Base-by-base conservation (phyloP, 257 asterid genomes). In the Solanum habrochaites region DNA sequence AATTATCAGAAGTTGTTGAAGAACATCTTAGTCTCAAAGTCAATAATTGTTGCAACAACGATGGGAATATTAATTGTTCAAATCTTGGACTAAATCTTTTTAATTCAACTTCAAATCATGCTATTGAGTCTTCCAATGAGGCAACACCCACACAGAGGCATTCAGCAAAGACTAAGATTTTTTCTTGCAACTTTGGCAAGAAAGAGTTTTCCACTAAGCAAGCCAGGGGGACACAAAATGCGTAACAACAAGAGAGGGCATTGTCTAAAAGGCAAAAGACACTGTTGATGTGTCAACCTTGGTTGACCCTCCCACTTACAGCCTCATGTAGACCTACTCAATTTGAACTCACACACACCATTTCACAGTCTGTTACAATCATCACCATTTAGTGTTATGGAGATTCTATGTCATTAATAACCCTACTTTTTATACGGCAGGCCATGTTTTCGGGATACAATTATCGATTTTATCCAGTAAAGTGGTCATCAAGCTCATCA, bases 131-230 rank as follows among this genome's bases (percentile, higher is more conserved):
- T n/a, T n/a, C n/a, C n/a, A n/a, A n/a, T n/a, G n/a, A n/a, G n/a
- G n/a, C n/a, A n/a, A n/a, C n/a, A n/a, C n/a, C n/a, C n/a, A n/a
- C n/a, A n/a, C n/a, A n/a, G n/a, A n/a, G n/a, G n/a, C n/a, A n/a
- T n/a, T n/a, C n/a, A 52, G 10, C 87, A 3, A 91, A 92, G n/a
- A 25, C 91, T 7, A 94, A 86, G 60, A 87, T 90, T 3, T 93
- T 93, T 88, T 86, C 94, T 2, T 95, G 97, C 77, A 90, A n/a
- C 32, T 71, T 89, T 40, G 94, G 95, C 70, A 90, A 56, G n/a
- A 56, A 18, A 18, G 64, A 56, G 7, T 18, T 56, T 23, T 56
- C 11, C 10, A 18, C 64, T 21, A 91, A 94, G 1, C n/a, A 96
- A 95, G 97, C 97, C 2, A 80, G 92, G 77, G 32, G 64, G 64